These are phyloP conservation scores for Posidonia australis DNA, from an alignment of 106 monocot genomes.

Conservation along the genomic window DNA sequence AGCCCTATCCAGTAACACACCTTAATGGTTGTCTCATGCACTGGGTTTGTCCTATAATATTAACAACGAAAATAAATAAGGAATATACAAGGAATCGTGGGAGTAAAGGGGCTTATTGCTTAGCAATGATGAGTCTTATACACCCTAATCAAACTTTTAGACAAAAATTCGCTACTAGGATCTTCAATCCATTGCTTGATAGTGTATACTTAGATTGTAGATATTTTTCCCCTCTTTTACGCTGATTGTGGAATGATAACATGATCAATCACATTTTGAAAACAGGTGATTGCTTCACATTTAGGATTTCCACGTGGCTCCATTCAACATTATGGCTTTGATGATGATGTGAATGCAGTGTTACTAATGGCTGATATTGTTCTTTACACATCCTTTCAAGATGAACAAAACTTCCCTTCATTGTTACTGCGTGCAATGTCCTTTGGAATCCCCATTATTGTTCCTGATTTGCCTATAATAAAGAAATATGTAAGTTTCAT, in stretches of 20 bases:
- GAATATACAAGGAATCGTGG: too few relatives aligned
- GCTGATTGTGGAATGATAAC: neutral
- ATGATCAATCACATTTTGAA: conserved; percentile 5
- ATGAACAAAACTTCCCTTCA: conserved; percentile 78
- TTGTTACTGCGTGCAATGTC: conserved; percentile 76
- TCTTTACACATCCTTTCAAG: conserved; percentile 65
- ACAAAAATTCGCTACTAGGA: too few relatives aligned
- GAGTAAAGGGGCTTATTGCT: too few relatives aligned
- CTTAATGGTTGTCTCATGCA: too few relatives aligned
- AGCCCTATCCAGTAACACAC: too few relatives aligned
- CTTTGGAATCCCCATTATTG: conserved; percentile 63
- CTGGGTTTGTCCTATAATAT: too few relatives aligned
- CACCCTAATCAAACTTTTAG: too few relatives aligned
- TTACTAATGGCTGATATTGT: conserved; percentile 60
- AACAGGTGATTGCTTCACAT: conserved; percentile 56
- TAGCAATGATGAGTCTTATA: too few relatives aligned
- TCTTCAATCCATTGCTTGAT: too few relatives aligned
- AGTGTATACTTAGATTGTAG: too few relatives aligned
- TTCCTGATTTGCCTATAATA: conserved; percentile 57
- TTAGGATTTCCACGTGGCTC: conserved; percentile 49
- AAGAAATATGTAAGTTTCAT: conserved; percentile 59
- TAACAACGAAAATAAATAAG: too few relatives aligned
- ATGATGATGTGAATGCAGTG: conserved; percentile 48
- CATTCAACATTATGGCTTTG: conserved; percentile 49
- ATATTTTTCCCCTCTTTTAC: neutral